phyloP scores from a whole-genome alignment of 805 yeast species.

The Brettanomyces nanus region DNA sequence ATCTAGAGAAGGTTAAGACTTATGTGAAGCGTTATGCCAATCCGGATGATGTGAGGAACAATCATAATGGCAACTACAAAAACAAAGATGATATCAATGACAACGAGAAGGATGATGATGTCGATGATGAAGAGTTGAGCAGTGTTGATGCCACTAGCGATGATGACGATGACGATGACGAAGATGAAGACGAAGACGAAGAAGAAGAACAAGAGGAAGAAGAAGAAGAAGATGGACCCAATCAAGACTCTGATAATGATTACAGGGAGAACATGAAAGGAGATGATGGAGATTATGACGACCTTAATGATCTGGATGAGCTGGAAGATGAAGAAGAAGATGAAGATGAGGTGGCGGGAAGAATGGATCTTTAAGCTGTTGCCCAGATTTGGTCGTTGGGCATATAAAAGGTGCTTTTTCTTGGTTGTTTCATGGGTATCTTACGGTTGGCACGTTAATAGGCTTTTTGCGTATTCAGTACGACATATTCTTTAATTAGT shows the following conservation, averaged over 20 bases:
- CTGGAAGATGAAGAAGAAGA: conserved; percentile 16
- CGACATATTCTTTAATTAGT: too few species aligned
- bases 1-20: conserved; percentile 60
- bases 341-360: conserved; percentile 27
- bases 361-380: conserved; percentile 21
- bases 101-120: conserved; percentile 17
- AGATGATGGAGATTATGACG: conserved; percentile 16
- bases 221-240: conserved; percentile 5
- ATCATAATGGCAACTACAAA: conserved; percentile 7
- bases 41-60: conserved; percentile 23
- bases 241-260: background rate
- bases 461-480: too few species aligned
- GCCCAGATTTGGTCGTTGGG: too few species aligned
- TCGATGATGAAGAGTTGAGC: conserved; percentile 16
- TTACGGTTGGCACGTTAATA: too few species aligned
- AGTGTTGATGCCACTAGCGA: conserved; percentile 15
- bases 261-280: too few species aligned
- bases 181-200: too few species aligned
- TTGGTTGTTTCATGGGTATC: too few species aligned
- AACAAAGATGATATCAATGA: conserved; percentile 15
- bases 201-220: too few species aligned
- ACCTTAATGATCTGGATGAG: conserved; percentile 14
- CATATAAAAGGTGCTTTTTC: too few species aligned
- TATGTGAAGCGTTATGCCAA: conserved; percentile 68
- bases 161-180: conserved; percentile 16